Evolutionary conservation across 2,329 filamentous ascomycete species (phyloP).

Genomic region (Nigrospora oryzae): DNA sequence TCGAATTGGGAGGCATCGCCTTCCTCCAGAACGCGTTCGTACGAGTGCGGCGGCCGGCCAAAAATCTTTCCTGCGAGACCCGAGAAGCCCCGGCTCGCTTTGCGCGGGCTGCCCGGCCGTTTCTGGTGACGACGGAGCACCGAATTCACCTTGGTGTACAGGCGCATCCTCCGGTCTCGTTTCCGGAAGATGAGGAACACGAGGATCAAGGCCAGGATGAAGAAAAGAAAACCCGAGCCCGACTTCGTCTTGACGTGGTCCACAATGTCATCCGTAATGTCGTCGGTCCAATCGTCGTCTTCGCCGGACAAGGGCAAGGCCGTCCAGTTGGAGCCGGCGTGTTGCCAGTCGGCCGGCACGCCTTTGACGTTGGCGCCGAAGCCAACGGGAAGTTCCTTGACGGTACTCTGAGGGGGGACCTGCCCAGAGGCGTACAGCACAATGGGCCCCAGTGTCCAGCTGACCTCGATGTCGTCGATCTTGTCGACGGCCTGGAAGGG

Average conservation of each 20-base stretch:
- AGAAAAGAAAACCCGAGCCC: constrained; percentile 67
- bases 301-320: constrained; percentile 18
- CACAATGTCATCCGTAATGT: constrained; percentile 48
- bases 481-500: constrained; percentile 91
- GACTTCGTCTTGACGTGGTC: constrained; percentile 58
- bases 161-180: constrained; percentile 60
- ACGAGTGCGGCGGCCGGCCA: constrained; percentile 46
- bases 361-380: constrained; percentile 77
- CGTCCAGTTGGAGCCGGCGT: constrained; percentile 54
- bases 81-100: constrained; percentile 37
- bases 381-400: constrained; percentile 65
- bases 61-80: constrained; percentile 57
- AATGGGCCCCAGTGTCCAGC: constrained; percentile 96
- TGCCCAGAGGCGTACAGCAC: constrained; percentile 89
- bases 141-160: constrained; percentile 45
- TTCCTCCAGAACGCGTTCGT: constrained; percentile 82
- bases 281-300: constrained; percentile 45
- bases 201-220: constrained; percentile 64
- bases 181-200: constrained; percentile 69
- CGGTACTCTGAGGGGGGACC: constrained; percentile 54
- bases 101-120: constrained; percentile 36
- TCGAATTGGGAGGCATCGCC: constrained; percentile 71
- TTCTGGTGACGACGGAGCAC: constrained; percentile 32
- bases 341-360: constrained; percentile 73
- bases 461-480: constrained; percentile 84